Evolutionary conservation across 352 stramenopile genomes (phyloP).

Genomic region (Elongisporangium prolatum): DNA sequence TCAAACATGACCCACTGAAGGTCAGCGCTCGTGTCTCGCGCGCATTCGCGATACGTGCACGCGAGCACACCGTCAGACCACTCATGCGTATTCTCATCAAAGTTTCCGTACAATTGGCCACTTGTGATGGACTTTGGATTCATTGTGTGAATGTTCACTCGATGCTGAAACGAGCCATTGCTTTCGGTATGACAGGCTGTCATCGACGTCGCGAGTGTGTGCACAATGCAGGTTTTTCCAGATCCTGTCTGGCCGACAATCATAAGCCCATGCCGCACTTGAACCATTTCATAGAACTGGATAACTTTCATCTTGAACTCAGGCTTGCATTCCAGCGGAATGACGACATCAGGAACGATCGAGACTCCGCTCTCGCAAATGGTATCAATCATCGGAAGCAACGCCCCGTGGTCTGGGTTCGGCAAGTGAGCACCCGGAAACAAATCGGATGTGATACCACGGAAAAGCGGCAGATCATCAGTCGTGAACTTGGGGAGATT

Average conservation of each 20-base stretch:
- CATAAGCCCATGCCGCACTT: constrained; percentile 95
- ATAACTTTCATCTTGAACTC: constrained; percentile 89
- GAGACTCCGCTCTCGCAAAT: constrained; percentile 64
- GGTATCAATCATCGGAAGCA: constrained; percentile 81
- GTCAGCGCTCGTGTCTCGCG: constrained; percentile 74
- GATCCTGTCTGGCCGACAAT: constrained; percentile 92
- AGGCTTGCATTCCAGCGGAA: constrained; percentile 70
- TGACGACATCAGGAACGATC: constrained; percentile 49
- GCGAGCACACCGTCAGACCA: constrained; percentile 94
- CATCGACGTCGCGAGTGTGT: constrained; percentile 74
- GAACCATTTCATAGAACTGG: constrained; percentile 94
- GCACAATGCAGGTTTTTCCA: constrained; percentile 92
- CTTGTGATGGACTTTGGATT: constrained; percentile 95
- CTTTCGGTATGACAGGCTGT: constrained; percentile 61
- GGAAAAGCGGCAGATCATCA: constrained; percentile 91
- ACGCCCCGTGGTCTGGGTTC: constrained; percentile 75
- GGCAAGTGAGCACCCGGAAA: constrained; percentile 88
- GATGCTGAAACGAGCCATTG: constrained; percentile 49
- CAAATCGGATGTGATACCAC: constrained; percentile 91
- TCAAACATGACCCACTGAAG: constrained; percentile 94
- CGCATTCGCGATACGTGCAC: constrained; percentile 92
- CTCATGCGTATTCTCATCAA: constrained; percentile 93
- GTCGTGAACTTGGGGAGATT: constrained; percentile 94
- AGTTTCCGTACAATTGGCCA: constrained; percentile 93
- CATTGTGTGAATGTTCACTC: constrained; percentile 85